These are phyloP conservation scores for Coriolopsis trogii DNA, from an alignment of 1,284 basidiomycete species.

Conservation along the genomic window DNA sequence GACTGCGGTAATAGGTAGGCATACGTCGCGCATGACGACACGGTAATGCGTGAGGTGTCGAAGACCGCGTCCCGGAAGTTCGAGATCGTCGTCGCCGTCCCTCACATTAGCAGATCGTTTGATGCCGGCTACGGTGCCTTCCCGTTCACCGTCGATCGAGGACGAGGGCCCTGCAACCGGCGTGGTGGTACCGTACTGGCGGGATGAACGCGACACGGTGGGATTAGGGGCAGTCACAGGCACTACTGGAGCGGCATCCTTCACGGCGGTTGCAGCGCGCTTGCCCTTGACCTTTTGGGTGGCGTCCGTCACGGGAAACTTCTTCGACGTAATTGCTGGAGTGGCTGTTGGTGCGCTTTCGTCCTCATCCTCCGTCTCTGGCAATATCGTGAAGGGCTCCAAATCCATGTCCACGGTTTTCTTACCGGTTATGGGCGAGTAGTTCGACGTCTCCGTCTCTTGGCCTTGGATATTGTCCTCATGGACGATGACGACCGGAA, in stretches of 20 bases:
- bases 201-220: no score
- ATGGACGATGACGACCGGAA: background rate
- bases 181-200: no score
- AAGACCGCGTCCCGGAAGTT: background rate
- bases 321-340: no score
- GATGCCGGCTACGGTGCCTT: no score
- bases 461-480: slow-evolving; percentile 2
- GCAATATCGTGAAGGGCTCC: background rate
- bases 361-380: background rate
- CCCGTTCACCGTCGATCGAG: no score
- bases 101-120: no score
- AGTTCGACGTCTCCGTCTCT: slow-evolving; percentile 2
- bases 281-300: no score
- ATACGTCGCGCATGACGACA: slow-evolving; percentile 8
- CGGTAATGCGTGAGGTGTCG: slow-evolving; percentile 12
- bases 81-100: background rate
- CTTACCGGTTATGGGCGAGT: background rate
- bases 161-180: no score
- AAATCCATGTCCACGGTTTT: background rate
- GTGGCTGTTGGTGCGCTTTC: background rate
- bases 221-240: no score
- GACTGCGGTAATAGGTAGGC: background rate
- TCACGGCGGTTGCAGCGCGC: no score
- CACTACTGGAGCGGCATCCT: no score
- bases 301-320: no score